These are phyloP conservation scores for Ophiostoma fasciatum DNA, from an alignment of 2,329 filamentous ascomycete genomes.

Conservation along the genomic window DNA sequence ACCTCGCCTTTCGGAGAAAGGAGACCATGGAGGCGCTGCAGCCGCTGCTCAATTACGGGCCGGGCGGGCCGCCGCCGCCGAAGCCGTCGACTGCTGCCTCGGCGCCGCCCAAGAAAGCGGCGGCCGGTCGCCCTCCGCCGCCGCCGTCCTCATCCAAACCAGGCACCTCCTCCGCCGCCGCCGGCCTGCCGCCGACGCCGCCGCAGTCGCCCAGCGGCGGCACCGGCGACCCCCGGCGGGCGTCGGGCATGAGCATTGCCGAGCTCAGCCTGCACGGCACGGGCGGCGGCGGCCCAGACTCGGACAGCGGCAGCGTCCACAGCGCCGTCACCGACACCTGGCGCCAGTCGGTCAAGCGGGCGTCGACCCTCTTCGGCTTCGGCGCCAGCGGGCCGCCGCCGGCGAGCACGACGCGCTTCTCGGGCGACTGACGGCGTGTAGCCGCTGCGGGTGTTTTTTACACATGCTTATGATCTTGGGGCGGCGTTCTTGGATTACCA, in stretches of 20 bases:
- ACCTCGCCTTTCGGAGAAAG: slow-evolving; percentile 5
- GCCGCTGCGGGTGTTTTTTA: neutral
- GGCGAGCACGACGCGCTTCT: slow-evolving; percentile 3
- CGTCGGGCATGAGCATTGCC: slow-evolving; percentile 5
- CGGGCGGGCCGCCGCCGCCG: neutral
- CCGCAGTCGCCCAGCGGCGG: slow-evolving; percentile 7
- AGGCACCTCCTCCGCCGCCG: too few relatives aligned
- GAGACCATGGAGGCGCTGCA: slow-evolving; percentile 9
- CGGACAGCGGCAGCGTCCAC: neutral
- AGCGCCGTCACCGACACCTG: neutral
- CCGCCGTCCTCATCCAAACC: too few relatives aligned
- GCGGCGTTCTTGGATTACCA: too few relatives aligned
- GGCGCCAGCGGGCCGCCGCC: neutral
- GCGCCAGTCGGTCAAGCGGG: slow-evolving; percentile 7
- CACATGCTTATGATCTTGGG: too few relatives aligned
- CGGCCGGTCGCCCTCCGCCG: neutral
- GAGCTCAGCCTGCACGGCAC: slow-evolving; percentile 2
- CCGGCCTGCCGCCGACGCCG: slow-evolving; percentile 7
- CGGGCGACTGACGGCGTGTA: slow-evolving; percentile 6
- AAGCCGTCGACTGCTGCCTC: neutral
- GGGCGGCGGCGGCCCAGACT: too few relatives aligned
- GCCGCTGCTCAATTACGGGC: slow-evolving; percentile 8
- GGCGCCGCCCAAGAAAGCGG: neutral
- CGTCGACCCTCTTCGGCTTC: slow-evolving; percentile 4
- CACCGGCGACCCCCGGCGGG: slow-evolving; percentile 3